Conservation (phyloP, 805 yeast species). For the Sugiyamaella smithiae region DNA sequence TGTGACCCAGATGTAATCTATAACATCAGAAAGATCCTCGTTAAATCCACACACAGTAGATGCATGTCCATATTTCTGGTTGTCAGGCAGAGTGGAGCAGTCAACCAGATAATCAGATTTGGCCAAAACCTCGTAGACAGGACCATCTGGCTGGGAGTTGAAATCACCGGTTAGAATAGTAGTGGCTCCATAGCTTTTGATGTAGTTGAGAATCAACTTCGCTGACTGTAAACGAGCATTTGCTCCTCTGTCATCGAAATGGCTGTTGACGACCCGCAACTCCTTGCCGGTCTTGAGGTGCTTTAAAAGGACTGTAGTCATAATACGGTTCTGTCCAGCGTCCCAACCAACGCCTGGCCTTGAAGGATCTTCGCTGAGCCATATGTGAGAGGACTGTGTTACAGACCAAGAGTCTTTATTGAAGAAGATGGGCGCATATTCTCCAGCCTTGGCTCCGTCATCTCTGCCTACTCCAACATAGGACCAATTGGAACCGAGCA, state of each 20-base stretch:
- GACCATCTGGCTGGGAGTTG: conserved; percentile 47
- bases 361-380: conserved; percentile 52
- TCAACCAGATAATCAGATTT: conserved; percentile 36
- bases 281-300: conserved; percentile 23
- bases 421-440: conserved; percentile 47
- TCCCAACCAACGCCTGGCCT: conserved; percentile 50
- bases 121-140: conserved; percentile 41
- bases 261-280: conserved; percentile 44
- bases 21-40: conserved; percentile 25
- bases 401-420: conserved; percentile 39
- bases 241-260: conserved; percentile 48
- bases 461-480: conserved; percentile 50
- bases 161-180: conserved; percentile 54
- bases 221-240: conserved; percentile 46
- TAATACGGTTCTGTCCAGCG: conserved; percentile 41
- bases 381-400: conserved; percentile 41
- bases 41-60: conserved; percentile 50
- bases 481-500: conserved; percentile 38
- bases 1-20: conserved; percentile 47
- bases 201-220: conserved; percentile 37
- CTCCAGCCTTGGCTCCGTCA: conserved; percentile 49
- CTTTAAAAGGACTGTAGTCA: conserved; percentile 35
- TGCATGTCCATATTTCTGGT: conserved; percentile 40
- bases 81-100: conserved; percentile 30
- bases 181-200: conserved; percentile 37